Evolutionary conservation across 192 early-diverging fungal species (phyloP).

Genomic region (Coemansia sp.): DNA sequence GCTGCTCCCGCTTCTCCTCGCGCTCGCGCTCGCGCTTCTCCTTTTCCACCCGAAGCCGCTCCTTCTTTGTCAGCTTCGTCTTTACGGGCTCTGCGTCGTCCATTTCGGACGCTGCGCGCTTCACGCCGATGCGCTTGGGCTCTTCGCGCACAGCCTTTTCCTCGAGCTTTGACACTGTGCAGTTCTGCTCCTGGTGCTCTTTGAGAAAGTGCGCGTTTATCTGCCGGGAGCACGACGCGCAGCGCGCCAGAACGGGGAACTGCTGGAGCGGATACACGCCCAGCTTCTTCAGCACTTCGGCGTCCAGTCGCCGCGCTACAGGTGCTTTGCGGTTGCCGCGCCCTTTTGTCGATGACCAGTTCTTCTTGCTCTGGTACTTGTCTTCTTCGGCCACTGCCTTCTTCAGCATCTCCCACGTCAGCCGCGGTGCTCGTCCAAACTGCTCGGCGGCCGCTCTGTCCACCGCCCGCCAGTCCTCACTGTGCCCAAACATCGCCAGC

Average conservation of each 20-base stretch:
- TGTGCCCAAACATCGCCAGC: conserved; percentile 27
- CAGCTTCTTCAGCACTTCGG: conserved; percentile 49
- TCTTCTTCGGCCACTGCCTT: conserved; percentile 55
- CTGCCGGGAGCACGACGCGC: conserved; percentile 46
- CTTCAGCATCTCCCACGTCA: conserved; percentile 55
- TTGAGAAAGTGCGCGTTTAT: conserved; percentile 50
- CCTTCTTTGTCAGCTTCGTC: conserved; percentile 40
- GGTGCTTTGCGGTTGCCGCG: conserved; percentile 55
- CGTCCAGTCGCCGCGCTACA: conserved; percentile 52
- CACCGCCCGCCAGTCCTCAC: conserved; percentile 31
- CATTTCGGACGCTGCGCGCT: conserved; percentile 26
- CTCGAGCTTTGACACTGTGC: conserved; percentile 43
- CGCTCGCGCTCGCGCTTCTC: conserved; percentile 41
- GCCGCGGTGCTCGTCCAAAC: conserved; percentile 22
- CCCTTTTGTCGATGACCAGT: conserved; percentile 58
- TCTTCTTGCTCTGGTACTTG: conserved; percentile 60
- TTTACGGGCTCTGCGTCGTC: conserved; percentile 15
- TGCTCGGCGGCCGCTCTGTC: conserved; percentile 6
- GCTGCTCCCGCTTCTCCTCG: conserved; percentile 38
- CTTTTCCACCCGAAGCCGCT: conserved; percentile 41
- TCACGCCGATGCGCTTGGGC: conserved; percentile 33
- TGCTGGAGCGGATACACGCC: conserved; percentile 49
- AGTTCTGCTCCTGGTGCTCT: conserved; percentile 52
- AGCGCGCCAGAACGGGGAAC: conserved; percentile 41
- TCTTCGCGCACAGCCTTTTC: conserved; percentile 29